These are phyloP conservation scores for Nadsonia commutata DNA, from an alignment of 1,139 yeast species.

Conservation along the genomic window DNA sequence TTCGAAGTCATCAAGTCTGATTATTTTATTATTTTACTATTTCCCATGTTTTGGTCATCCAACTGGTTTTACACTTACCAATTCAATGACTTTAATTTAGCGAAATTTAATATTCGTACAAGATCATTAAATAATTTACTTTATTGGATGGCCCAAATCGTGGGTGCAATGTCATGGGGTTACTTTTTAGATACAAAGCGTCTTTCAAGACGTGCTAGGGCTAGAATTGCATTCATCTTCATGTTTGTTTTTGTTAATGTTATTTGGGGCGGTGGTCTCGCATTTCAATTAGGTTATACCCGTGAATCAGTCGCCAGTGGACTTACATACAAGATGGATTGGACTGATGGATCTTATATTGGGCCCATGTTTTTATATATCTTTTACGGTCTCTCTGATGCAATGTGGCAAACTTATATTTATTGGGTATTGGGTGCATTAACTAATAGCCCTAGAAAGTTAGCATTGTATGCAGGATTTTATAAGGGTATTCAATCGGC, in stretches of 20 bases:
- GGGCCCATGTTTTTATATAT: constrained; percentile 51
- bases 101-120: constrained; percentile 42
- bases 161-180: constrained; percentile 41
- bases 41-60: constrained; percentile 49
- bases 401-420: constrained; percentile 41
- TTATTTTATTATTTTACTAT: constrained; percentile 31
- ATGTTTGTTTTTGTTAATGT: constrained; percentile 31
- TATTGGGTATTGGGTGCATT: constrained; percentile 47
- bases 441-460: constrained; percentile 41
- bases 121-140: constrained; percentile 45
- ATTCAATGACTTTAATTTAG: constrained; percentile 42
- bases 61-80: constrained; percentile 57
- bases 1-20: constrained; percentile 29
- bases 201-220: constrained; percentile 32
- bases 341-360: constrained; percentile 30
- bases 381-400: constrained; percentile 45
- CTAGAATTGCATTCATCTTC: constrained; percentile 32
- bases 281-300: constrained; percentile 33
- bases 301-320: constrained; percentile 25
- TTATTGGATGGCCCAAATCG: constrained; percentile 48
- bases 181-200: constrained; percentile 30
- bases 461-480: constrained; percentile 46
- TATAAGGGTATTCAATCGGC: constrained; percentile 53
- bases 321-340: constrained; percentile 24
- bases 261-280: constrained; percentile 51